phyloP scores from a whole-genome alignment of 2,329 filamentous ascomycete genomes.

The Claviceps humidiphila region DNA sequence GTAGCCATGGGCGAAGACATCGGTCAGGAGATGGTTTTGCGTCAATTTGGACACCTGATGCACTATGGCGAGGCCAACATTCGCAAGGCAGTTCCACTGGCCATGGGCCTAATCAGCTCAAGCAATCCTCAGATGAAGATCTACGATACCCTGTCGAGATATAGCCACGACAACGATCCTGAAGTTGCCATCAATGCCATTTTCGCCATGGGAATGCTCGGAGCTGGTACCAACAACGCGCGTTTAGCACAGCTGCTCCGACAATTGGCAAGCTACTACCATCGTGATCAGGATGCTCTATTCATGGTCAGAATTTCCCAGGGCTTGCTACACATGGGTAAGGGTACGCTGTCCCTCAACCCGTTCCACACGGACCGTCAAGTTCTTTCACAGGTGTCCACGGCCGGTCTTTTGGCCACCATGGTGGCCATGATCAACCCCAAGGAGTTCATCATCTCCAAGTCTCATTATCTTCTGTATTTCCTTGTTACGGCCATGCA shows the following conservation, averaged over 20 bases:
- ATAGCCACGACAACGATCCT: constrained; percentile 97
- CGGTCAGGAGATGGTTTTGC: constrained; percentile 95
- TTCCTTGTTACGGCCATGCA: constrained; percentile 95
- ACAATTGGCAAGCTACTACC: constrained; percentile 95
- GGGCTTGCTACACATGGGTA: constrained; percentile 96
- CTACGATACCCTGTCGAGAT: constrained; percentile 92
- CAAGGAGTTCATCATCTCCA: constrained; percentile 62
- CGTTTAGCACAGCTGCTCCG: constrained; percentile 86
- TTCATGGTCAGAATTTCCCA: constrained; percentile 99
- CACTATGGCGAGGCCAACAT: constrained; percentile 98
- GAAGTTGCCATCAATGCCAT: constrained; percentile 98
- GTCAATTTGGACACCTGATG: constrained; percentile 97
- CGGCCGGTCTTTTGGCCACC: constrained; percentile 79
- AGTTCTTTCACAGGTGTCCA: constrained; percentile 81
- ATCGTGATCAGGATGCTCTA: constrained; percentile 85
- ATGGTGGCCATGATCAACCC: constrained; percentile 90
- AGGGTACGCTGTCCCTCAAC: constrained; percentile 88
- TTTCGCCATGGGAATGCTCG: constrained; percentile 95
- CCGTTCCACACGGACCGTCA: constrained; percentile 99
- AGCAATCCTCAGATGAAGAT: constrained; percentile 99
- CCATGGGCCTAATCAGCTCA: constrained; percentile 91
- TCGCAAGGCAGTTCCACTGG: constrained; percentile 84
- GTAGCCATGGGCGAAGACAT: constrained; percentile 98
- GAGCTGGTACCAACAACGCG: constrained; percentile 96
- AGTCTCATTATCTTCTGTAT: constrained; percentile 86